Percentiles rank a stretch among this genome's conserved stretches.
Conservation (phyloP, 108 stramenopile species). For the Thalassiosira profunda region DNA sequence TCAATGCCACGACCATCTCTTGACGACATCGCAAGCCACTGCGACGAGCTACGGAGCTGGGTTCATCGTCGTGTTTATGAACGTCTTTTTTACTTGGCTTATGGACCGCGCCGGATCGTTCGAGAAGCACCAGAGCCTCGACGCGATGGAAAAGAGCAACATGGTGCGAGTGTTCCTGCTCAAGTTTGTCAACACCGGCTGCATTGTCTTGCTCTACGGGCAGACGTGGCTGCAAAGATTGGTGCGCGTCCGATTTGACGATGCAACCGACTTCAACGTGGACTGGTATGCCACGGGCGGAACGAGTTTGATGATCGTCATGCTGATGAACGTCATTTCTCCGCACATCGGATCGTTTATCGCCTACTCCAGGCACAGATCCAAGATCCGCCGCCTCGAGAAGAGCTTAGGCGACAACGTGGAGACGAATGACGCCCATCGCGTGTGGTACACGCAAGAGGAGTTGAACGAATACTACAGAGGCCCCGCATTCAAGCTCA, state of each 20-base stretch:
- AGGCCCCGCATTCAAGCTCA: conserved; percentile 65
- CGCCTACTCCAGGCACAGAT: conserved; percentile 31
- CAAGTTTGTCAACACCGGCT: conserved; percentile 62
- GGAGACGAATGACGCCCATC: conserved; percentile 31
- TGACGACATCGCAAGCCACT: conserved; percentile 16
- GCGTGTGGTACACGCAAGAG: conserved; percentile 64
- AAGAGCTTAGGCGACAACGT: conserved; percentile 22
- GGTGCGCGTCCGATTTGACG: conserved; percentile 39
- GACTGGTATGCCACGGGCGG: conserved; percentile 65
- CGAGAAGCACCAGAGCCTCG: conserved; percentile 64
- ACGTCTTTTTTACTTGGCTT: conserved; percentile 50
- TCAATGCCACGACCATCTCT: conserved; percentile 44
- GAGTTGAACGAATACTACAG: conserved; percentile 66
- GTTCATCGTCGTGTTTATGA: conserved; percentile 54
- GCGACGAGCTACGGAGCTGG: conserved; percentile 53
- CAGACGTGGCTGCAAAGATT: conserved; percentile 45
- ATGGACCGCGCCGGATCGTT: conserved; percentile 58
- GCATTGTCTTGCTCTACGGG: conserved; percentile 55
- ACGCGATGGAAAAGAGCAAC: conserved; percentile 55
- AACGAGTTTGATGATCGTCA: conserved; percentile 46
- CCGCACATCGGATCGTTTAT: conserved; percentile 54
- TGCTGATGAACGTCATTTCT: conserved; percentile 44
- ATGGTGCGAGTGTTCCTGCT: conserved; percentile 63
- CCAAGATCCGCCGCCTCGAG: conserved; percentile 47
- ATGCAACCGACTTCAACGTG: conserved; percentile 54